These are phyloP conservation scores for Flammula alnicola DNA, from an alignment of 1,284 basidiomycete genomes.

Conservation along the genomic window DNA sequence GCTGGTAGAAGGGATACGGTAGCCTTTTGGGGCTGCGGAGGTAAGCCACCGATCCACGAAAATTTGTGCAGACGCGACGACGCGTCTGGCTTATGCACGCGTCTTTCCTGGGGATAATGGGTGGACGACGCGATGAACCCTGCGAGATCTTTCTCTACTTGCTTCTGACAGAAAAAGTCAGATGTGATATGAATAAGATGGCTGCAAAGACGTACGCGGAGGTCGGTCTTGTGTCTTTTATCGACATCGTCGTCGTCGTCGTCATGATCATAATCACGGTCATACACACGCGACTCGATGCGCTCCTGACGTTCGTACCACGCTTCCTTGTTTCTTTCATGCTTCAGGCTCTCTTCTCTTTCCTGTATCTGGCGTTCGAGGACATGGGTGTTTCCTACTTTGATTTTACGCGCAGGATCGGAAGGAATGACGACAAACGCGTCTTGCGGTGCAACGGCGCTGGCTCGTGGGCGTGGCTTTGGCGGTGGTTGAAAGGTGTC, in stretches of 20 bases:
- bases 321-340: slow-evolving; percentile 27
- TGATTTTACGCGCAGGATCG: slow-evolving; percentile 16
- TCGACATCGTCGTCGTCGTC: background rate
- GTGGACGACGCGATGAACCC: background rate
- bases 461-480: slow-evolving; percentile 4
- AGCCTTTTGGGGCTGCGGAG: too few species aligned
- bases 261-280: too few species aligned
- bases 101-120: too few species aligned
- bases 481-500: slow-evolving; percentile 31
- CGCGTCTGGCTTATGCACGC: slow-evolving; percentile 4
- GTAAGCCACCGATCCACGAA: slow-evolving; percentile 1
- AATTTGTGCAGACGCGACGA: slow-evolving; percentile 12
- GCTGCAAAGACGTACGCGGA: background rate
- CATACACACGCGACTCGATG: too few species aligned
- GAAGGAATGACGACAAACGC: slow-evolving; percentile 27
- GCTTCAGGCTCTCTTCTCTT: slow-evolving; percentile 18
- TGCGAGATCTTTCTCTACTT: background rate
- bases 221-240: background rate
- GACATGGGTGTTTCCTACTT: slow-evolving; percentile 20
- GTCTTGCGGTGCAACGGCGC: slow-evolving; percentile 24
- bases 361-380: slow-evolving; percentile 19
- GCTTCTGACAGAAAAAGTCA: background rate
- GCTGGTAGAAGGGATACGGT: too few species aligned
- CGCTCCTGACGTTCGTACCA: slow-evolving; percentile 29
- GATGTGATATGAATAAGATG: background rate